Evolutionary conservation across 1,284 basidiomycete genomes (phyloP).

Genomic region (Abortiporus biennis): DNA sequence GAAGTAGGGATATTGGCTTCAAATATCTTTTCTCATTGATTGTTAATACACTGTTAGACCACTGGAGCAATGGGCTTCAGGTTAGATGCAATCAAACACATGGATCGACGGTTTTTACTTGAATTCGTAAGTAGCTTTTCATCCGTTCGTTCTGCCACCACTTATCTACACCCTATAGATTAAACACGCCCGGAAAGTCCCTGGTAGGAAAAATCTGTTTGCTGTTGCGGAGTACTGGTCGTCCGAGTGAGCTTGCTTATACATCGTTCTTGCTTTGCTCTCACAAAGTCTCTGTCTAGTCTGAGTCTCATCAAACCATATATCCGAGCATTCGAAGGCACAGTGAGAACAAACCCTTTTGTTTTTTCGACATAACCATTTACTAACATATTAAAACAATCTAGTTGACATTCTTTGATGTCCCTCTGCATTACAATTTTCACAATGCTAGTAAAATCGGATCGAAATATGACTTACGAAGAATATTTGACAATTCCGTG

Average conservation of each 20-base stretch:
- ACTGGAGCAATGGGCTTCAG: conserved; percentile 81
- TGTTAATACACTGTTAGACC: conserved; percentile 36
- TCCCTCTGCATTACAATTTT: conserved; percentile 71
- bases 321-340: conserved; percentile 53
- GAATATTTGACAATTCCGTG: conserved; percentile 53
- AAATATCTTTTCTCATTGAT: not conserved
- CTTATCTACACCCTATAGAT: conserved; percentile 34
- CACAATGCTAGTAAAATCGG: conserved; percentile 55
- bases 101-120: conserved; percentile 59
- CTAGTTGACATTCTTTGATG: conserved; percentile 75
- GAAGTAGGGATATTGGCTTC: conserved; percentile 36
- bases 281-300: conserved; percentile 26
- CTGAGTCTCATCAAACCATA: conserved; percentile 47
- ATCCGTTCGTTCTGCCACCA: not conserved
- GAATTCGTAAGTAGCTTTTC: conserved; percentile 47
- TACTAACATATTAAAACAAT: not conserved
- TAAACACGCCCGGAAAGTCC: conserved; percentile 36
- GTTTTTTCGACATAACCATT: not conserved
- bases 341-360: conserved; percentile 32
- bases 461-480: conserved; percentile 59
- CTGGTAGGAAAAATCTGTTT: conserved; percentile 48
- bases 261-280: not conserved
- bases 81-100: conserved; percentile 86
- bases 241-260: conserved; percentile 41
- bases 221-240: conserved; percentile 76